These are phyloP conservation scores for Gossypium bickii DNA, from an alignment of 345 rosid genomes.

Conservation along the genomic window DNA sequence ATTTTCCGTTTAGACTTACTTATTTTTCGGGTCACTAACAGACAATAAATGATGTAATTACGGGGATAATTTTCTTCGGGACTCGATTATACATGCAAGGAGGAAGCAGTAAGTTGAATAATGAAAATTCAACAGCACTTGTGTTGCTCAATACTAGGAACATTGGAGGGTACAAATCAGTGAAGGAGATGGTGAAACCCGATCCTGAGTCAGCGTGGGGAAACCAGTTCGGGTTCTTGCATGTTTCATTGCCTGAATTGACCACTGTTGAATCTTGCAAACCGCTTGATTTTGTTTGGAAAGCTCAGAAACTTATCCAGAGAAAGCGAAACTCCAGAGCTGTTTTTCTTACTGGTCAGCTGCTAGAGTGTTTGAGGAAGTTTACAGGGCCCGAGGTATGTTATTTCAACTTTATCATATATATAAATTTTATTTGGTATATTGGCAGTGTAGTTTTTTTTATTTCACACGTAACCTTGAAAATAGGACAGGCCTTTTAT, in stretches of 20 bases:
- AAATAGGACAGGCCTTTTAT: too few relatives aligned
- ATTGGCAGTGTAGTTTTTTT: too few relatives aligned
- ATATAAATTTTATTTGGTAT: too few relatives aligned
- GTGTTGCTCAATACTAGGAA: constrained; percentile 47
- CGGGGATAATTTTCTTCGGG: constrained; percentile 44
- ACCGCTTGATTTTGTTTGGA: constrained; percentile 33
- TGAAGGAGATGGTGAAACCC: constrained; percentile 42
- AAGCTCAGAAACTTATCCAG: constrained; percentile 29
- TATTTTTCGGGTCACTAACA: constrained; percentile 4
- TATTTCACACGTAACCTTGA: accelerated
- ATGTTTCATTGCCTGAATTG: constrained; percentile 29
- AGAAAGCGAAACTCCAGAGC: constrained; percentile 35
- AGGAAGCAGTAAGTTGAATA: constrained; percentile 10
- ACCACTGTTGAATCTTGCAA: not conserved
- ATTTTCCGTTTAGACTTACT: not conserved
- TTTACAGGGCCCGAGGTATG: constrained; percentile 43
- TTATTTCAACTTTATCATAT: not conserved
- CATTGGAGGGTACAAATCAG: constrained; percentile 38
- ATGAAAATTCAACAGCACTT: constrained; percentile 34
- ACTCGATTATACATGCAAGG: constrained; percentile 40
- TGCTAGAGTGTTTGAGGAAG: constrained; percentile 30
- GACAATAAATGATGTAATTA: constrained; percentile 51
- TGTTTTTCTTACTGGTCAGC: constrained; percentile 32
- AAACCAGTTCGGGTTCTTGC: constrained; percentile 43
- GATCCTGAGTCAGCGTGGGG: constrained; percentile 44